These are phyloP conservation scores for Apophysomyces variabilis DNA, from an alignment of 371 early-diverging fungal genomes.

Conservation along the genomic window DNA sequence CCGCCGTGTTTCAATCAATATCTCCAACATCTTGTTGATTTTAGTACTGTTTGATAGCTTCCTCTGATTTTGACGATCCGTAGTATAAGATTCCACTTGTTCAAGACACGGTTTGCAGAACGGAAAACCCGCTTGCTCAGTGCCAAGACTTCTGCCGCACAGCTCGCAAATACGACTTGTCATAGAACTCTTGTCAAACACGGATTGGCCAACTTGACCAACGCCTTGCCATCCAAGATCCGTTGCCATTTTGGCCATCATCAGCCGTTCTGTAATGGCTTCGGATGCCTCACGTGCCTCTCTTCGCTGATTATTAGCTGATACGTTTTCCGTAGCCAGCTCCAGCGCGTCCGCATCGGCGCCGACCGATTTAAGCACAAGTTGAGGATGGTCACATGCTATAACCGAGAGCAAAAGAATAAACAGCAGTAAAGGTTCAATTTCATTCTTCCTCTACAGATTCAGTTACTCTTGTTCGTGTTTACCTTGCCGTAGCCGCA, in stretches of 20 bases:
- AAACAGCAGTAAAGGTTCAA: slow-evolving; percentile 7
- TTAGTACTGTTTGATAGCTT: slow-evolving; percentile 47
- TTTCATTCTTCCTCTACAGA: neutral
- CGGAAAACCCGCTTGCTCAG: neutral
- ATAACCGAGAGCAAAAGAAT: neutral
- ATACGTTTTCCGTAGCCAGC: slow-evolving; percentile 20
- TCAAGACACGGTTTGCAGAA: slow-evolving; percentile 21
- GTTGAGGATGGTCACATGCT: slow-evolving; percentile 78
- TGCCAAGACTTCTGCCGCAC: slow-evolving; percentile 35
- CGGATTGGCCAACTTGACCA: slow-evolving; percentile 23
- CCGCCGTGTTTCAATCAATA: slow-evolving; percentile 40
- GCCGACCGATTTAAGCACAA: slow-evolving; percentile 72
- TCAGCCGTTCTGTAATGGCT: slow-evolving; percentile 22
- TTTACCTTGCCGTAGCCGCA: slow-evolving; percentile 60
- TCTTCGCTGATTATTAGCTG: slow-evolving; percentile 7
- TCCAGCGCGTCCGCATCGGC: slow-evolving; percentile 43
- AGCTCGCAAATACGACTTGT: slow-evolving; percentile 31
- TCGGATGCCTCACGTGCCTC: slow-evolving; percentile 19
- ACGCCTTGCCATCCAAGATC: slow-evolving; percentile 36
- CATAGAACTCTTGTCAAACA: slow-evolving; percentile 20
- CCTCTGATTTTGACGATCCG: neutral
- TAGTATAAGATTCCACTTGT: slow-evolving; percentile 18
- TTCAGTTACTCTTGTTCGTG: neutral
- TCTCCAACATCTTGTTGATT: slow-evolving; percentile 51
- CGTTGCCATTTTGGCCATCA: slow-evolving; percentile 35